A percentile compares a stretch with the other conserved stretches of the same genome.
These are phyloP conservation scores for Coemansia sp. DNA, from an alignment of 371 early-diverging fungal species.

Conservation along the genomic window DNA sequence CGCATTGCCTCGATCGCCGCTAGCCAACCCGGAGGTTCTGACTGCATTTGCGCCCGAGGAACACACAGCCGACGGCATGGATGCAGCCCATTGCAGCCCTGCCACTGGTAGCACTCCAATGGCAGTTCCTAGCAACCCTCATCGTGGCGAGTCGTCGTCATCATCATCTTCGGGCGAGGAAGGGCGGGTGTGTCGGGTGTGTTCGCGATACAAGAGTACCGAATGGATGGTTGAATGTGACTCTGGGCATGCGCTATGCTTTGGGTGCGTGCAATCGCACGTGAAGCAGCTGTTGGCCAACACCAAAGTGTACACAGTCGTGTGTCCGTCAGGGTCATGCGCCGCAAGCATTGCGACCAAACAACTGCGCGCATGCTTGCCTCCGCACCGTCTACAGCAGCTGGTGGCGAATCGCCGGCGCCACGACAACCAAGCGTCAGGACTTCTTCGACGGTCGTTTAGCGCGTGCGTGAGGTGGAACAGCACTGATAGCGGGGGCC, in stretches of 20 bases:
- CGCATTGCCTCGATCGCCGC: conserved; percentile 45
- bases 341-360: conserved; percentile 13
- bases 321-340: conserved; percentile 22
- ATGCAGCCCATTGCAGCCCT: not conserved
- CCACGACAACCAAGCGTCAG: not conserved
- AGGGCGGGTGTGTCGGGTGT: conserved; percentile 20
- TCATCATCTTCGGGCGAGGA: conserved; percentile 35
- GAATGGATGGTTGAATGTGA: conserved; percentile 38
- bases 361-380: conserved; percentile 36
- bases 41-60: not conserved
- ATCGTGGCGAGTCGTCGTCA: not conserved
- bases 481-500: not conserved
- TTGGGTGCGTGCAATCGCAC: conserved; percentile 44
- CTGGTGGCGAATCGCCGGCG: conserved; percentile 20
- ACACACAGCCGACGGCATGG: not conserved
- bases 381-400: conserved; percentile 42
- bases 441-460: conserved; percentile 12
- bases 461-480: conserved; percentile 6
- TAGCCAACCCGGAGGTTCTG: conserved; percentile 32
- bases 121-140: not conserved
- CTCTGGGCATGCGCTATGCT: conserved; percentile 30
- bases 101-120: not conserved
- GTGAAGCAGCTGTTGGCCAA: conserved; percentile 20
- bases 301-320: conserved; percentile 2
- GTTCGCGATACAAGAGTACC: conserved; percentile 25